Evolutionary conservation across 108 stramenopile species (phyloP).

Genomic region (Pseudonitzschia delicatissima): DNA sequence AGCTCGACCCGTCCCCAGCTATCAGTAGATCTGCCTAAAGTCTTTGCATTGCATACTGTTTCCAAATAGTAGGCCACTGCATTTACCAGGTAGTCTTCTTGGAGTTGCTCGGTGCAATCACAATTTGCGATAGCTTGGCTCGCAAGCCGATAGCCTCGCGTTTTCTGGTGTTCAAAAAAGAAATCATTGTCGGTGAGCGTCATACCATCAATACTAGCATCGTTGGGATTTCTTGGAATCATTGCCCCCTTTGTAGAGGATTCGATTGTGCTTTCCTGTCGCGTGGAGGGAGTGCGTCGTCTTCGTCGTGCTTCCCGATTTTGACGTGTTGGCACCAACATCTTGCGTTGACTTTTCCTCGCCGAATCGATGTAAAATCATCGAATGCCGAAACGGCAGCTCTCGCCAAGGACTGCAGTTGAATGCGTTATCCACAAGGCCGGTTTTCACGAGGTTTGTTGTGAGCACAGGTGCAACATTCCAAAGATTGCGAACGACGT

Average conservation of each 20-base stretch:
- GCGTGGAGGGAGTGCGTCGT: background rate
- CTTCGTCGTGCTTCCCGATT: background rate
- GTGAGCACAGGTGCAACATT: background rate
- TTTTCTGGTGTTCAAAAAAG: conserved; percentile 2
- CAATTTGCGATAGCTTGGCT: background rate
- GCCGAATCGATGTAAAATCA: background rate
- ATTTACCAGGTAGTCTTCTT: background rate
- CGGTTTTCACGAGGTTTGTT: background rate
- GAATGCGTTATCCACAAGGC: background rate
- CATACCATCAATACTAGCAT: background rate
- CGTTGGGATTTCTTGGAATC: no score
- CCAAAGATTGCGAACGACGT: conserved; percentile 2
- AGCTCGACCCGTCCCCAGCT: background rate
- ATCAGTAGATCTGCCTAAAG: background rate
- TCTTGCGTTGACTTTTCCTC: background rate
- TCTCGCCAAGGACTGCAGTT: background rate
- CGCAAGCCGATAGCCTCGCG: background rate
- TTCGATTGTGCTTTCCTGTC: background rate
- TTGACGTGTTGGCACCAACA: background rate
- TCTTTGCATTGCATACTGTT: background rate
- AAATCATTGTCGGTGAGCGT: background rate
- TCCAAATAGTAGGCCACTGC: background rate
- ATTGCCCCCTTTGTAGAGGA: background rate
- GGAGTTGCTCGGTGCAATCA: background rate
- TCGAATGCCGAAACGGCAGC: background rate